Percentiles rank a stretch among this genome's conserved stretches.
Evolutionary conservation across 2,329 filamentous ascomycete genomes (phyloP).

Genomic region (Penicillium janthinellum): DNA sequence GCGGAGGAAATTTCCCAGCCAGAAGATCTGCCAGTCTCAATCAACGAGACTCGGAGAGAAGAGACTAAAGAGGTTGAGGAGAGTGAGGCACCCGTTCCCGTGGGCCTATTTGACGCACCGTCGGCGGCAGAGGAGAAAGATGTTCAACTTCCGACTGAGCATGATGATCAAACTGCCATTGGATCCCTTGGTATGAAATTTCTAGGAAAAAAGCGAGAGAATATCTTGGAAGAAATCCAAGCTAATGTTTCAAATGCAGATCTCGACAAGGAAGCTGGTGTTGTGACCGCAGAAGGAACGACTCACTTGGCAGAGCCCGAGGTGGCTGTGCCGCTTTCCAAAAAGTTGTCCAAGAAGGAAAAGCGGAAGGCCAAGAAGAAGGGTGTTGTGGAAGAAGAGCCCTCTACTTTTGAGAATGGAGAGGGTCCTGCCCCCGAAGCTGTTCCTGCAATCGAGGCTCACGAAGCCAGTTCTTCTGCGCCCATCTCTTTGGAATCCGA

Average conservation of each 20-base stretch:
- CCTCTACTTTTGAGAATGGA: background rate
- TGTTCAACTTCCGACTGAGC: background rate
- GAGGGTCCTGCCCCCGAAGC: background rate
- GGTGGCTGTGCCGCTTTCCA: conserved; percentile 9
- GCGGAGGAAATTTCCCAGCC: background rate
- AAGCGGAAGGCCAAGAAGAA: conserved; percentile 28
- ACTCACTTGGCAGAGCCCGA: conserved; percentile 7
- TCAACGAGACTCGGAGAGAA: background rate
- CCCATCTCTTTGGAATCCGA: background rate
- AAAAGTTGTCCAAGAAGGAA: conserved; percentile 28
- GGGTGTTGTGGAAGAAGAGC: conserved; percentile 5
- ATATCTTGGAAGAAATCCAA: background rate
- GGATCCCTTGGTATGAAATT: background rate
- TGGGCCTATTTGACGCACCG: conserved; percentile 2
- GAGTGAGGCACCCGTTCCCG: background rate
- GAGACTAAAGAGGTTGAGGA: conserved; percentile 1
- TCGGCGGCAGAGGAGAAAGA: background rate
- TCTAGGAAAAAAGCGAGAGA: background rate
- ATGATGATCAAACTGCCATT: background rate
- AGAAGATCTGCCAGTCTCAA: background rate
- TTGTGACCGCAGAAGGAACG: background rate
- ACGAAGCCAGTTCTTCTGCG: background rate
- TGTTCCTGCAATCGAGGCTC: background rate
- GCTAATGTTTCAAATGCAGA: background rate
- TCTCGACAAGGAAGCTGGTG: conserved; percentile 8